Evolutionary conservation across 148 eudicot species (phyloP).

Genomic region (Rhododendron henanense): DNA sequence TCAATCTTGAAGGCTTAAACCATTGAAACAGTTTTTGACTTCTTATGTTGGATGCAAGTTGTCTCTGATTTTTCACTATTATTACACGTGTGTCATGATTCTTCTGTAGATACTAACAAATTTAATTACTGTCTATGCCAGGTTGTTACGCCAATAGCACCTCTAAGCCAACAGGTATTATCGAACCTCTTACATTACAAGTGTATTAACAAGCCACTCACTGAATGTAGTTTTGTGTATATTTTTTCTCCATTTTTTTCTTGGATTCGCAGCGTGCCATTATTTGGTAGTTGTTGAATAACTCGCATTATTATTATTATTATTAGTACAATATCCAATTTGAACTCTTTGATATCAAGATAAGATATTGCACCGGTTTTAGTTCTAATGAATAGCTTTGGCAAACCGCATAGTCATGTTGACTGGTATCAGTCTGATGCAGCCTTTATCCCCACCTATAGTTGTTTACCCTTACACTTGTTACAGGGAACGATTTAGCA

Average conservation of each 20-base stretch:
- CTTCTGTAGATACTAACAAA: neutral
- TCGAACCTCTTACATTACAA: neutral
- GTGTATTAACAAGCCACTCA: neutral
- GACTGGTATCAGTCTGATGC: neutral
- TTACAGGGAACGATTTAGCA: neutral
- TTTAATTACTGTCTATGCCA: conserved; percentile 20
- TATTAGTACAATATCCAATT: neutral
- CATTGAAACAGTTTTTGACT: neutral
- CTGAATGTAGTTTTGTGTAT: neutral
- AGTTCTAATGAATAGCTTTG: neutral
- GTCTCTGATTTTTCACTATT: neutral
- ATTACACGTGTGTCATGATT: neutral
- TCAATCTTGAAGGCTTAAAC: neutral
- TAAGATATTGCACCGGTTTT: neutral
- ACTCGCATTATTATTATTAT: neutral
- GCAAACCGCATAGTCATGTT: neutral
- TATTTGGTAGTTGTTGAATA: neutral
- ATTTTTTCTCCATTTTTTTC: neutral
- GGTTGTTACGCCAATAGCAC: conserved; percentile 98
- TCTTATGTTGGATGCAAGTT: neutral
- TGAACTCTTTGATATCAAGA: neutral
- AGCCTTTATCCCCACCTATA: neutral
- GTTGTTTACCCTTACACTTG: neutral
- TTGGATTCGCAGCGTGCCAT: neutral
- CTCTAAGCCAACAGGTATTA: conserved; percentile 91